phyloP scores from a whole-genome alignment of 805 yeast species.

The Candida fluviatilis region DNA sequence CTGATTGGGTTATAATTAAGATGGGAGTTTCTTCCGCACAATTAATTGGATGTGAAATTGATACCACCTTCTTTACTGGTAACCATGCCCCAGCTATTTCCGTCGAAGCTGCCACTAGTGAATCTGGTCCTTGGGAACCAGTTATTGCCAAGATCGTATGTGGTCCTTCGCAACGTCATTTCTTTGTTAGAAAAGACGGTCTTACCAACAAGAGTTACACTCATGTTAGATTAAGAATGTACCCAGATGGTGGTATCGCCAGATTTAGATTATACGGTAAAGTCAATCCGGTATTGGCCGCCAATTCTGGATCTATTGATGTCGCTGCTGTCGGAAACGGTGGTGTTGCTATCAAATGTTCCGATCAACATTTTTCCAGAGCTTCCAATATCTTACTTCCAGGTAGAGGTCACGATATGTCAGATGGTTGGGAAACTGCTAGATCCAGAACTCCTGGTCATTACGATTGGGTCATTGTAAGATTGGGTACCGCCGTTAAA shows the following conservation, averaged over 20 bases:
- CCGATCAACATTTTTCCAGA: slow-evolving; percentile 93
- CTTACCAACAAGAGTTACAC: slow-evolving; percentile 65
- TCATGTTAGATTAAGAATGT: slow-evolving; percentile 83
- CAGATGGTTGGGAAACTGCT: slow-evolving; percentile 97
- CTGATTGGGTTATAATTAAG: slow-evolving; percentile 83
- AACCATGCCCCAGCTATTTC: slow-evolving; percentile 90
- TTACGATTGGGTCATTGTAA: slow-evolving; percentile 86
- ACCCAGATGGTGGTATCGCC: slow-evolving; percentile 98
- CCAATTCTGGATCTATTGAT: slow-evolving; percentile 47
- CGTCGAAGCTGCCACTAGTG: slow-evolving; percentile 63
- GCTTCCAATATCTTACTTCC: slow-evolving; percentile 87
- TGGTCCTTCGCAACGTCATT: slow-evolving; percentile 86
- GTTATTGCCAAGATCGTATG: slow-evolving; percentile 72
- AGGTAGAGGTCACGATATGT: slow-evolving; percentile 94
- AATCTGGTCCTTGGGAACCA: slow-evolving; percentile 59
- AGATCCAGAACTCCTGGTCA: slow-evolving; percentile 83
- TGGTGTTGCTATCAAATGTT: slow-evolving; percentile 77
- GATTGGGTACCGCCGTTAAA: slow-evolving; percentile 63
- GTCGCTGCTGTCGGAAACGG: slow-evolving; percentile 82
- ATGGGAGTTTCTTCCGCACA: slow-evolving; percentile 82
- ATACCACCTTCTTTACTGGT: slow-evolving; percentile 92
- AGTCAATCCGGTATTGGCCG: slow-evolving; percentile 69
- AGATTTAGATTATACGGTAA: slow-evolving; percentile 86
- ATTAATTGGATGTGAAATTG: slow-evolving; percentile 80
- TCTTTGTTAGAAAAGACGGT: slow-evolving; percentile 54